phyloP scores from a whole-genome alignment of 2,329 filamentous ascomycete genomes.

The Cercospora beticola region DNA sequence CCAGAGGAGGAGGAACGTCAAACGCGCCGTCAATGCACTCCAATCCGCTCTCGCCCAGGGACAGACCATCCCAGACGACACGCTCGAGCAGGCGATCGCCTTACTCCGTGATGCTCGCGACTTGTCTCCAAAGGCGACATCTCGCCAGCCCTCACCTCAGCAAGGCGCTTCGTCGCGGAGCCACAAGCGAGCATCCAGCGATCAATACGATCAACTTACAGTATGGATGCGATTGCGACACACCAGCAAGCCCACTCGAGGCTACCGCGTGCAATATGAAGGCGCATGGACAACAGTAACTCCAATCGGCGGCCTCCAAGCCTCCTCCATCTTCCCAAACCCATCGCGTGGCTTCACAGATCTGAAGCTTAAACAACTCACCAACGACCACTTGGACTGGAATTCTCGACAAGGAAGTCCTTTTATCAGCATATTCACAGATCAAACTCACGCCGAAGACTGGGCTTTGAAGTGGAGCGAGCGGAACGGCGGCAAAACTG shows the following conservation, averaged over 20 bases:
- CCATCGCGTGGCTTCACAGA: slow-evolving; percentile 14
- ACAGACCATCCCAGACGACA: slow-evolving; percentile 5
- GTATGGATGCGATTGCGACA: slow-evolving; percentile 21
- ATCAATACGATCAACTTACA: slow-evolving; percentile 13
- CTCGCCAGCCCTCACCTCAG: slow-evolving; percentile 1
- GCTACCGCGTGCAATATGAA: slow-evolving; percentile 17
- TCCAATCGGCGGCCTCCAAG: slow-evolving; percentile 15
- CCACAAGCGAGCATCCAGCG: slow-evolving; percentile 11
- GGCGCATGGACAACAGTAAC: slow-evolving; percentile 15
- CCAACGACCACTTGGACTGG: slow-evolving; percentile 18
- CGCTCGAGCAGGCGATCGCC: slow-evolving; percentile 13
- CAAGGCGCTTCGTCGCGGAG: not conserved
- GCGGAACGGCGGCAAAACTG: slow-evolving; percentile 9
- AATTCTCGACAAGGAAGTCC: slow-evolving; percentile 11
- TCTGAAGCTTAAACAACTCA: slow-evolving; percentile 13
- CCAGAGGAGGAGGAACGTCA: slow-evolving; percentile 2
- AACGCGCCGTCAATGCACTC: slow-evolving; percentile 6
- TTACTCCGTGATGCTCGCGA: slow-evolving; percentile 7
- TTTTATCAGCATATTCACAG: slow-evolving; percentile 19
- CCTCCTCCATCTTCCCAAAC: slow-evolving; percentile 15
- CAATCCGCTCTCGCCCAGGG: slow-evolving; percentile 10
- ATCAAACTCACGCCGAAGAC: slow-evolving; percentile 10
- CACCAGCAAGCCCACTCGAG: slow-evolving; percentile 12
- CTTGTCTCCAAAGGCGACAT: slow-evolving; percentile 2
- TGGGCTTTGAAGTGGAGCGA: slow-evolving; percentile 17